Percentiles rank a stretch among this genome's conserved stretches.
Conservation (phyloP, 495 filamentous ascomycete genomes). For the Penicillium canariense region DNA sequence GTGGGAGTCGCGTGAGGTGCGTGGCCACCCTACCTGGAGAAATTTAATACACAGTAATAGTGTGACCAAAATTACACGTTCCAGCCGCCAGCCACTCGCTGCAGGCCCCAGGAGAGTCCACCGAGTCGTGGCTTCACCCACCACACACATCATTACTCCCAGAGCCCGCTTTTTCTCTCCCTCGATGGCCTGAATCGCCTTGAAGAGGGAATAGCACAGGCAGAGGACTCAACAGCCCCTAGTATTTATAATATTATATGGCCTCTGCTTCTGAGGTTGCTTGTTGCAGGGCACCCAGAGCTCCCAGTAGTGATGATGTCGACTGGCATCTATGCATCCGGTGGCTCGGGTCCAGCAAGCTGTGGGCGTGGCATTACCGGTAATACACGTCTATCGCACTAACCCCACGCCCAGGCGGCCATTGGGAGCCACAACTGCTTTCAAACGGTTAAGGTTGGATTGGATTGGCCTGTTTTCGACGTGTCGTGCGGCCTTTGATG, state of each 20-base stretch:
- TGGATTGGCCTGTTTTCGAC: slow-evolving; percentile 10
- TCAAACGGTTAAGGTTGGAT: slow-evolving; percentile 20
- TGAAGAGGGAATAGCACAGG: background rate
- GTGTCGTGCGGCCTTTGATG: slow-evolving; percentile 8
- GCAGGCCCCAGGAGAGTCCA: background rate
- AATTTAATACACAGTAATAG: background rate
- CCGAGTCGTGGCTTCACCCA: background rate
- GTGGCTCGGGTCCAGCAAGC: slow-evolving; percentile 1
- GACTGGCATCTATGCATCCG: slow-evolving; percentile 15
- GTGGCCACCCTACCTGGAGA: background rate
- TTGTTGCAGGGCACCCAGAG: too few relatives aligned
- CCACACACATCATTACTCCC: background rate
- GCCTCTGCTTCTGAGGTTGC: too few relatives aligned
- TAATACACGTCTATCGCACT: background rate
- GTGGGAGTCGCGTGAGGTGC: slow-evolving; percentile 12
- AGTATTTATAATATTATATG: too few relatives aligned
- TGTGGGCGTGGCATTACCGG: background rate
- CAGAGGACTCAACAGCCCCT: too few relatives aligned
- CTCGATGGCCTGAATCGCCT: background rate
- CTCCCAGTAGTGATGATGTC: background rate
- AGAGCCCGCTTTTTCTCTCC: too few relatives aligned
- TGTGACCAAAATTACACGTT: background rate
- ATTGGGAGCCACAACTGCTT: slow-evolving; percentile 17
- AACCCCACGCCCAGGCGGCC: slow-evolving; percentile 3
- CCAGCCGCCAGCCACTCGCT: background rate